Conservation (phyloP, 306 rosid species). For the Citrullus amarus region DNA sequence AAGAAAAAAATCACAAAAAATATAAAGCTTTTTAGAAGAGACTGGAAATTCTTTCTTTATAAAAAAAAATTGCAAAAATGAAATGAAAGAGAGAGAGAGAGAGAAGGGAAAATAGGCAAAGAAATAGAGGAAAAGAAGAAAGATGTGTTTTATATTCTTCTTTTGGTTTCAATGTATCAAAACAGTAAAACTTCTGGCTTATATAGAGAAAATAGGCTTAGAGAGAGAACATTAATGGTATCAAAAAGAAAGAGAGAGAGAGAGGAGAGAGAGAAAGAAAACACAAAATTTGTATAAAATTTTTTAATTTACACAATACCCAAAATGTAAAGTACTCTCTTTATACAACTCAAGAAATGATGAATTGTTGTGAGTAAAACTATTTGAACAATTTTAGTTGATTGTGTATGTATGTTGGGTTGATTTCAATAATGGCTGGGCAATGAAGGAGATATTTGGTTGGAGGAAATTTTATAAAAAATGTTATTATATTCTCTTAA, state of each 20-base stretch:
- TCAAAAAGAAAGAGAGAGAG: constrained; percentile 10
- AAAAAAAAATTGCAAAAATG: not conserved
- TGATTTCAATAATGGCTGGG: too few species aligned
- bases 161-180: constrained; percentile 25
- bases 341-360: not conserved
- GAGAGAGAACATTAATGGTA: not conserved
- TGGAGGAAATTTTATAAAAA: too few species aligned
- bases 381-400: not conserved
- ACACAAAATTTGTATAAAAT: not conserved
- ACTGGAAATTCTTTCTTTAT: not conserved
- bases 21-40: not conserved
- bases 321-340: not conserved
- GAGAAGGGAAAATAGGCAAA: not conserved
- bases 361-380: not conserved
- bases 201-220: constrained; percentile 24
- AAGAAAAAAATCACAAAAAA: not conserved
- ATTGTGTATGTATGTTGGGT: not conserved
- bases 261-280: not conserved
- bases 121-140: constrained; percentile 10
- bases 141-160: constrained; percentile 26
- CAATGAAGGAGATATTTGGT: too few species aligned
- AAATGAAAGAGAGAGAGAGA: not conserved
- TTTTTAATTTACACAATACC: not conserved
- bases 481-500: too few species aligned
- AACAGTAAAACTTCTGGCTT: constrained; percentile 31